Percentiles rank a stretch among this genome's conserved stretches.
Evolutionary conservation across 495 filamentous ascomycete genomes (phyloP).

Genomic region (Letharia lupina): DNA sequence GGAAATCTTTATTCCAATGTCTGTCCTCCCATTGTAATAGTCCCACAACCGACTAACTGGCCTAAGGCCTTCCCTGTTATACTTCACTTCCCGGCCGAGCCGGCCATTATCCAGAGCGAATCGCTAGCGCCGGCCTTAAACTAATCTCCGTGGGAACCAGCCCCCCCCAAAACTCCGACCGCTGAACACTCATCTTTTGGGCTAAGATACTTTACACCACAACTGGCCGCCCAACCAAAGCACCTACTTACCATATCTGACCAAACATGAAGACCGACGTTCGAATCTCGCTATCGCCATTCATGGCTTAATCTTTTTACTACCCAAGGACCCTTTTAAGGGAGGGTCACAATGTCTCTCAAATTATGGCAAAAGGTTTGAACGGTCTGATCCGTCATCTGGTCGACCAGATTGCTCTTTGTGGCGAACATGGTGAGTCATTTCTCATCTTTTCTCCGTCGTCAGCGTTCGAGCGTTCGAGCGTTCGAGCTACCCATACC

Average conservation of each 20-base stretch:
- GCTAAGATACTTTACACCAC: too few relatives aligned
- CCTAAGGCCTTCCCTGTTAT: not conserved
- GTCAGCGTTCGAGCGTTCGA: not conserved
- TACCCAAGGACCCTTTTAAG: conserved; percentile 7
- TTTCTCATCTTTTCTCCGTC: not conserved
- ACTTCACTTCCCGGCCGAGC: too few relatives aligned
- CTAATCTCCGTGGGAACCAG: not conserved
- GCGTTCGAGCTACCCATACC: not conserved
- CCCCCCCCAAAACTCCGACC: not conserved
- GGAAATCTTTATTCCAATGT: not conserved
- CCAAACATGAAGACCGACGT: not conserved
- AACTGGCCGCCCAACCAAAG: too few relatives aligned
- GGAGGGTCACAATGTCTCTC: conserved; percentile 12
- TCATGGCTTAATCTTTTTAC: conserved; percentile 16
- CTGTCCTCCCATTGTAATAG: not conserved
- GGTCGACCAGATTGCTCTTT: conserved; percentile 61
- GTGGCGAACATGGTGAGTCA: conserved; percentile 60
- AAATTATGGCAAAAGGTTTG: conserved; percentile 55
- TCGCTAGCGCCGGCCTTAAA: conserved; percentile 6
- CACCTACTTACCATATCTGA: not conserved
- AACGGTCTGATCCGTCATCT: conserved; percentile 65
- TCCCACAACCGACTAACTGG: not conserved
- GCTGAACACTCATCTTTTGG: not conserved
- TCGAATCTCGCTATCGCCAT: conserved; percentile 16
- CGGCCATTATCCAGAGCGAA: not conserved